Evolutionary conservation across 305 asterid genomes (phyloP), one percentile per base, ranked within the genome.

Genomic region (Plantago rigida): DNA sequence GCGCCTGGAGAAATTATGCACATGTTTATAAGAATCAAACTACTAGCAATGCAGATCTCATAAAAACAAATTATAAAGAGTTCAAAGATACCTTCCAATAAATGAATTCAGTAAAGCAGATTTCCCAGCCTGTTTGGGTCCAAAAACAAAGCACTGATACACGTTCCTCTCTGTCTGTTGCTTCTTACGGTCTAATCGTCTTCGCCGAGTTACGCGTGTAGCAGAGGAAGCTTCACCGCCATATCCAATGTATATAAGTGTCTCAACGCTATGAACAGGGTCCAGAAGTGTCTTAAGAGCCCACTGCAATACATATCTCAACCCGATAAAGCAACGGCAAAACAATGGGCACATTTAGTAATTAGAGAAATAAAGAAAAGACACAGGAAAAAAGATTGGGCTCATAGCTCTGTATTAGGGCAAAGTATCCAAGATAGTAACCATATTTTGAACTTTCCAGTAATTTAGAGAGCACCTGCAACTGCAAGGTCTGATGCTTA

Each of bases 131-230:
- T 74, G 87, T 68, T 83, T 86, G 13, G 96, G 95, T 68, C 95
- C 97, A 82, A 92, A 88, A 62, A 92, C 99, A 79, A 83, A 89
- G 76, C 97, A 92, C 55, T 88, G 96, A 75, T 80, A 85, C 57
- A 89, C 92, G 69, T 80, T 84, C 76, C 93, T 78, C 57, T 86
- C 97, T 5, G 94, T 75, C 57, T 80, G 94, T 67, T 86, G 91
- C 91, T 80, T 89, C 82, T 89, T 89, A 69, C 94, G 95, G 79
- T 92, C 97, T 31, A 88, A 10, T 51, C 84, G 85, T 72, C 94
- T 92, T 82, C 96, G 81, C 58, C 99, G 82, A 66, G 97, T 84
- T 49, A 89, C 72, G 57, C 89, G 95, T 50, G 82, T 73, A 60
- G 99, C 91, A 69, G 94, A 75, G 68, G 91, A 75, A 24, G 92